Conservation (phyloP, 108 stramenopile species). For the Skeletonema grethae region DNA sequence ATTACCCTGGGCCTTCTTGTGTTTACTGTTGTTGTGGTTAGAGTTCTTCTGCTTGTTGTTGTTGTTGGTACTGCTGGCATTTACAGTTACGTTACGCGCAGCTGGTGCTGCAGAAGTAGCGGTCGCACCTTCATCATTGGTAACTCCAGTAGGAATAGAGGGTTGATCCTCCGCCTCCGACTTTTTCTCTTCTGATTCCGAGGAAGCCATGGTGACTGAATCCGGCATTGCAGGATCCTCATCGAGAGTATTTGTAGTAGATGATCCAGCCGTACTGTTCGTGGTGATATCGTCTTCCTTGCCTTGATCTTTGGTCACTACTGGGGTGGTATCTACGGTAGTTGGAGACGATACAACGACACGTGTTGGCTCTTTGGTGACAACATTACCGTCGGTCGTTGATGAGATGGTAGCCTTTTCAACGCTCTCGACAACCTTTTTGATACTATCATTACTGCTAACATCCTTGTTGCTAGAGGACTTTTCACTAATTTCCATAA, state of each 20-base stretch:
- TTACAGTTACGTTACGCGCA: neutral
- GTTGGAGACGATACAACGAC: neutral
- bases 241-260: slow-evolving; percentile 26
- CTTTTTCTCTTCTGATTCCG: slow-evolving; percentile 7
- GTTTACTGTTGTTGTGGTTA: neutral
- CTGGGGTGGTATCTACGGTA: neutral
- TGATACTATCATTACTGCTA: slow-evolving; percentile 3
- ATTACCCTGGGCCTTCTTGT: slow-evolving; percentile 7
- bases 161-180: neutral
- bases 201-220: neutral
- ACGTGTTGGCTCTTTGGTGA: neutral
- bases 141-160: slow-evolving; percentile 8
- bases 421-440: slow-evolving; percentile 4
- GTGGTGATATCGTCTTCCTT: slow-evolving; percentile 31
- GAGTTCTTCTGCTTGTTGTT: slow-evolving; percentile 1
- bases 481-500: slow-evolving; percentile 23
- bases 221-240: slow-evolving; percentile 13
- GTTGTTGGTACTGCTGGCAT: neutral
- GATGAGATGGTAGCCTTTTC: slow-evolving; percentile 3
- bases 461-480: slow-evolving; percentile 4
- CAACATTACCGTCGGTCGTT: neutral
- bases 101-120: neutral
- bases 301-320: slow-evolving; percentile 4
- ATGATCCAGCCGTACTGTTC: slow-evolving; percentile 40
- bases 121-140: neutral